Base-by-base conservation (phyloP, 1,284 basidiomycete species). In the Microbotryum lychnidis-dioicae region DNA sequence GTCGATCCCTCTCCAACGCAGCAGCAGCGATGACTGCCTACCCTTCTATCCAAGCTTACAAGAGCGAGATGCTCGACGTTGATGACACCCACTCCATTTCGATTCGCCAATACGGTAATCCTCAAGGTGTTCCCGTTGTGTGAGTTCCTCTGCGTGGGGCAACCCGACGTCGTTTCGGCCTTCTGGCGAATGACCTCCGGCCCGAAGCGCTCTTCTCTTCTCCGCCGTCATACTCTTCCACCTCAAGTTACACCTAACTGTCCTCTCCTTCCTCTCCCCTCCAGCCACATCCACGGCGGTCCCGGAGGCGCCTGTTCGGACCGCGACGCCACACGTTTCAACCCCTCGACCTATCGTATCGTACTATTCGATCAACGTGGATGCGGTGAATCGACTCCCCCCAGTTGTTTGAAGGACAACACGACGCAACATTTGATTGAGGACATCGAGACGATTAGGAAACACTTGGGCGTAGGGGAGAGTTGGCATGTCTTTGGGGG, bases 401-500 rank as follows among this genome's bases (percentile, higher is more conserved):
- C 77, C 51, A 89, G 90, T 12, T 87, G 79, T 45, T 76, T 88
- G 1, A 84, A 87, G 68, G 85, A 91, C 65, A 97, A 97, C 76
- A 96, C 90, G 3, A 97, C 92, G 1, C 94, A 90, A 91, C 87
- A 93, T 73, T 82, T 97, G 33, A 90, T 97, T 21, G 85, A 83
- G 64, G 93, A 97, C 72, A 85, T 91, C 16, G 92, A 97, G 74
- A 84, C 79, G 70, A 77, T 97, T 29, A 81, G 92, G 56, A 79
- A 84, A 69, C 81, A 86, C 64, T 80, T 94, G 3, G 76, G 76
- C 37, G 80, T 89, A 14, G 54, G 25, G 10, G 84, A 88, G n/a
- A 89, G 84, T 72, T 93, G 89, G 91, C 84, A 91, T 60, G 87
- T 93, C 31, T 94, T 93, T 73, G 91, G 91, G 48, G 91, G 91